A percentile compares a stretch with the other conserved stretches of the same genome.
phyloP scores from a whole-genome alignment of 768 basidiomycete genomes.

The Rhodotorula taiwanensis region DNA sequence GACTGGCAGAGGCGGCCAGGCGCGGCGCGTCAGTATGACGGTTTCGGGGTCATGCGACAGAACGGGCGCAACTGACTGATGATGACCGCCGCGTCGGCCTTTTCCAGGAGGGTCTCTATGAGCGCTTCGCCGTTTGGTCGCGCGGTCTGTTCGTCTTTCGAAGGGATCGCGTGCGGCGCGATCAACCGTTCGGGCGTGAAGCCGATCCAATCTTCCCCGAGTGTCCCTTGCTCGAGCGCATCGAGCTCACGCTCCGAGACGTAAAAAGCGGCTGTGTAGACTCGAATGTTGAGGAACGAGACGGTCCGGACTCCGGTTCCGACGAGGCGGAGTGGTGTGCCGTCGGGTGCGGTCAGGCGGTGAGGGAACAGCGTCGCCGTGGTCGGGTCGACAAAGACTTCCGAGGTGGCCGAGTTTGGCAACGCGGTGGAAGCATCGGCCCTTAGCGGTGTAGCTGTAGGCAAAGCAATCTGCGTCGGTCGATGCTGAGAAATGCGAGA shows the following conservation, averaged over 20 bases:
- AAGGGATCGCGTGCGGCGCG: slow-evolving; percentile 23
- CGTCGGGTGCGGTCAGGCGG: slow-evolving; percentile 18
- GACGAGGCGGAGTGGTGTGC: slow-evolving; percentile 42
- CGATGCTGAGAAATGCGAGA: no score
- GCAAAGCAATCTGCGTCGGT: no score
- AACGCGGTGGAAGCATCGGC: slow-evolving; percentile 21
- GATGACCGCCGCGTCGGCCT: slow-evolving; percentile 43
- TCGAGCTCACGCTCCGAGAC: slow-evolving; percentile 37
- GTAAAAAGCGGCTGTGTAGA: slow-evolving; percentile 48
- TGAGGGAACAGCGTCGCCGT: slow-evolving; percentile 44
- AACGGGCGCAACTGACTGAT: slow-evolving; percentile 41
- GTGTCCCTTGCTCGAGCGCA: slow-evolving; percentile 7
- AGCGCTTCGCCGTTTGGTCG: slow-evolving; percentile 41
- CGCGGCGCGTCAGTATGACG: background rate
- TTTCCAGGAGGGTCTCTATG: slow-evolving; percentile 42
- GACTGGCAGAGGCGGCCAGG: slow-evolving; percentile 36
- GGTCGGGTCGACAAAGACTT: slow-evolving; percentile 43
- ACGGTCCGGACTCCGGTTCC: slow-evolving; percentile 48
- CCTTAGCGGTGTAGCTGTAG: slow-evolving; percentile 4
- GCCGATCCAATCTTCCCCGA: background rate
- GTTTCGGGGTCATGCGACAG: no score
- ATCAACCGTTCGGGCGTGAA: slow-evolving; percentile 18
- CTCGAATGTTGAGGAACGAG: slow-evolving; percentile 46
- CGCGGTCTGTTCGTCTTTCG: slow-evolving; percentile 13
- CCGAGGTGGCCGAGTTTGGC: no score